Evolutionary conservation across 2,329 filamentous ascomycete genomes (phyloP).

Genomic region (Calonectria fujianensis): DNA sequence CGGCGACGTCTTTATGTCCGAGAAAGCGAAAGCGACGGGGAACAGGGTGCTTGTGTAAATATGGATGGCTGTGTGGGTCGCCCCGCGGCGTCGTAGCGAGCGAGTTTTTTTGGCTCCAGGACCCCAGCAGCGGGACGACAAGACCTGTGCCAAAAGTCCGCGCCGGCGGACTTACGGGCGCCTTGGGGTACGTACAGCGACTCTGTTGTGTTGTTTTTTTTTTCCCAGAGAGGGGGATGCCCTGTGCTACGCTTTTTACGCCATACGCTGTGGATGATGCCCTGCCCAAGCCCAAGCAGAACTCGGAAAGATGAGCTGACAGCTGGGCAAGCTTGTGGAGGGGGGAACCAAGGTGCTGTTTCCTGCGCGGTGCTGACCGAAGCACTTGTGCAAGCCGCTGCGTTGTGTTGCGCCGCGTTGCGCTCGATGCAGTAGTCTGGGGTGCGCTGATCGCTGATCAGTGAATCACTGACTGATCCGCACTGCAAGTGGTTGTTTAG

Average conservation of each 20-base stretch:
- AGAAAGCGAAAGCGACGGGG: slow-evolving; percentile 56
- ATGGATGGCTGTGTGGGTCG: slow-evolving; percentile 49
- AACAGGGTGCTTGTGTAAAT: slow-evolving; percentile 42
- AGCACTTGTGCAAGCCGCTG: slow-evolving; percentile 35
- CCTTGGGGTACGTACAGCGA: slow-evolving; percentile 18
- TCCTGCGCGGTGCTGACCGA: slow-evolving; percentile 43
- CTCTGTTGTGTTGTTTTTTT: neutral
- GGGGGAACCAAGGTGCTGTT: slow-evolving; percentile 26
- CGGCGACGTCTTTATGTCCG: slow-evolving; percentile 65
- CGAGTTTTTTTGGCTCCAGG: slow-evolving; percentile 32
- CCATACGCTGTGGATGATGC: neutral
- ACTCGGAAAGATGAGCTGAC: slow-evolving; percentile 38
- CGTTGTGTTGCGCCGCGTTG: slow-evolving; percentile 30
- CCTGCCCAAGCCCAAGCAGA: neutral
- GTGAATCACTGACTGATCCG: slow-evolving; percentile 10
- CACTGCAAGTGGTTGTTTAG: slow-evolving; percentile 10
- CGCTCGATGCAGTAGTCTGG: slow-evolving; percentile 16
- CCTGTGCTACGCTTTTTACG: slow-evolving; percentile 1
- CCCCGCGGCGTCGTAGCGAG: slow-evolving; percentile 45
- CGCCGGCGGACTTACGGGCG: slow-evolving; percentile 48
- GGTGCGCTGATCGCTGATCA: slow-evolving; percentile 35
- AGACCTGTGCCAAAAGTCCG: slow-evolving; percentile 45
- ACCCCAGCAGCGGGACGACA: slow-evolving; percentile 42
- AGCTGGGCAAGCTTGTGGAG: slow-evolving; percentile 16
- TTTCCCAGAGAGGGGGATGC: neutral